Evolutionary conservation across 495 filamentous ascomycete genomes (phyloP), one percentile per base, ranked within the genome.

Genomic region (Cladorrhinum samala): DNA sequence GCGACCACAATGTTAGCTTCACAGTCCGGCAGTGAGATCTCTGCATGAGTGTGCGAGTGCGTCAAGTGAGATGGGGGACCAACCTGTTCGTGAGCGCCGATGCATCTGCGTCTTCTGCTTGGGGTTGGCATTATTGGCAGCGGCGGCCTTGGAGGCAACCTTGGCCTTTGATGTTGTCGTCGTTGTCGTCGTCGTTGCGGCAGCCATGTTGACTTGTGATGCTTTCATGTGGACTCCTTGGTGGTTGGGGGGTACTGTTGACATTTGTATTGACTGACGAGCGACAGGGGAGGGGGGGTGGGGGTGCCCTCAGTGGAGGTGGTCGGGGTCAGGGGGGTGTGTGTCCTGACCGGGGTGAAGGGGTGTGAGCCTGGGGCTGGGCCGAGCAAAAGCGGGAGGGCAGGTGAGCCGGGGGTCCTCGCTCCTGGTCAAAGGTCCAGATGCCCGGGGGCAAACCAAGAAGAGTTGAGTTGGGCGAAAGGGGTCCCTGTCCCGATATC

Each of bases 21-120:
- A 39, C 23, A 8, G 18, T 42, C 53, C 40, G 36, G 45, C 27
- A 38, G 9, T 16, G 17, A 50, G 40, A 40, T 38, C 18, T 38
- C 16, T 38, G 23, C 18, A 51, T 48, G n/a, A n/a, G n/a, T n/a
- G n/a, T n/a, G n/a, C n/a, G n/a, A n/a, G n/a, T n/a, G n/a, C n/a
- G n/a, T n/a, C n/a, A 59, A 56, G 55, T 39, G 38, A 46, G 6
- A 21, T 21, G 43, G 49, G 38, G 39, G 49, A 70, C 85, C 55
- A 75, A 94, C 92, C 92, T 80, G 90, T 93, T 65, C 92, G 85
- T 60, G 92, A 96, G 60, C 92, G 81, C 64, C 89, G 84, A 70
- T 97, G 92, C 78, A 89, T 88, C 76, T 93, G 91, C 63, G 80
- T 73, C 64, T 83, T 80, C 61, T 75, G 72, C 68, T 86, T 83